Evolutionary conservation across 2,329 filamentous ascomycete species (phyloP).

Genomic region (Colletotrichum tropicale): DNA sequence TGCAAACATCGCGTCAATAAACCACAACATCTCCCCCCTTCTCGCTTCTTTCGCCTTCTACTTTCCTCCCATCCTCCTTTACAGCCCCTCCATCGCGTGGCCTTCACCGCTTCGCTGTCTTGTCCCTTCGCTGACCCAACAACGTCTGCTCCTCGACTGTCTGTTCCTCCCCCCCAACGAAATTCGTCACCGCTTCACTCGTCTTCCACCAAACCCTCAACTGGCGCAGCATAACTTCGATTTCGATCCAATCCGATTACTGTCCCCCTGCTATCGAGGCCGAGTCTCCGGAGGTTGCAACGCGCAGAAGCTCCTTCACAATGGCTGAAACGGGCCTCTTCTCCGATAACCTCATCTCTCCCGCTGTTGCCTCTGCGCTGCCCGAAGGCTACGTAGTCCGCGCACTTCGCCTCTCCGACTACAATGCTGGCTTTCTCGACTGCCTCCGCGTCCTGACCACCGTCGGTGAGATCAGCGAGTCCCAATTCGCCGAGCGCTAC

Average conservation of each 20-base stretch:
- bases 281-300: not conserved
- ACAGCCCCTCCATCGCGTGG: not conserved
- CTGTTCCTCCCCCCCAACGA: not conserved
- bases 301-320: not conserved
- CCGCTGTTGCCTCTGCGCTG: slow-evolving; percentile 72
- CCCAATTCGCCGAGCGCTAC: slow-evolving; percentile 79
- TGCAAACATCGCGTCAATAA: slow-evolving; percentile 12
- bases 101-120: slow-evolving; percentile 10
- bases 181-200: not conserved
- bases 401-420: slow-evolving; percentile 80
- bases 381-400: slow-evolving; percentile 85
- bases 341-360: slow-evolving; percentile 76
- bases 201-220: not conserved
- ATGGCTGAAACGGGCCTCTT: slow-evolving; percentile 69
- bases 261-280: not conserved
- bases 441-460: slow-evolving; percentile 90
- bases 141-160: not conserved
- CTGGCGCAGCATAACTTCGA: not conserved
- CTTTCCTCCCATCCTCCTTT: not conserved
- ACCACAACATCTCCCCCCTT: not conserved
- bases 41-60: not conserved
- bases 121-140: not conserved
- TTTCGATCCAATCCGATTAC: not conserved
- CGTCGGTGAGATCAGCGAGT: slow-evolving; percentile 82
- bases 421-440: slow-evolving; percentile 82